phyloP scores from a whole-genome alignment of 257 asterid genomes.

The Penstemon barbatus region DNA sequence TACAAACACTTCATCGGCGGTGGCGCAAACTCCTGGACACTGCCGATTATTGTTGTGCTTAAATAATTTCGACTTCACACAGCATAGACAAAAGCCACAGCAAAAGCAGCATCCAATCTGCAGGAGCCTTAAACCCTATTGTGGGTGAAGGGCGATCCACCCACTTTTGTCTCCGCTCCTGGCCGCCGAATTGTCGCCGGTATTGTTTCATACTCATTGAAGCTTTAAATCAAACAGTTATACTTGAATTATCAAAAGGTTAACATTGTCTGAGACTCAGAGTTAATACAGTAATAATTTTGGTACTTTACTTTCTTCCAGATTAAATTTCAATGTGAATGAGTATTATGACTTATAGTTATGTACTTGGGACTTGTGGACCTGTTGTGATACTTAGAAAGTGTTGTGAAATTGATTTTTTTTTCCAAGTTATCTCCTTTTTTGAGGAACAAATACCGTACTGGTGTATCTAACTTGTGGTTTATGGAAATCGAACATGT shows the following conservation, averaged over 20 bases:
- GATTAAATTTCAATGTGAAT: too few species aligned
- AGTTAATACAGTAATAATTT: background rate
- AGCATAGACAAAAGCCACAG: slow-evolving; percentile 10
- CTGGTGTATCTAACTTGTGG: too few species aligned
- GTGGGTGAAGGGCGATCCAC: slow-evolving; percentile 30
- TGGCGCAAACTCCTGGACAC: slow-evolving; percentile 23
- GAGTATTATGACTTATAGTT: too few species aligned
- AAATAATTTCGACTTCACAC: slow-evolving; percentile 36
- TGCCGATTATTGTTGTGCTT: slow-evolving; percentile 30
- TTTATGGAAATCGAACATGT: background rate
- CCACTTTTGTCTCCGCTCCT: too few species aligned
- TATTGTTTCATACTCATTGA: background rate
- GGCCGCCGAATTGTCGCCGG: too few species aligned
- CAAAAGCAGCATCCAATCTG: slow-evolving; percentile 15
- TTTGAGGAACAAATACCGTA: too few species aligned
- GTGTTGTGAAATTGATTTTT: too few species aligned
- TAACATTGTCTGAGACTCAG: background rate
- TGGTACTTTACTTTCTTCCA: too few species aligned
- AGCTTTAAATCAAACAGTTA: background rate
- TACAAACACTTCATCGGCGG: slow-evolving; percentile 33
- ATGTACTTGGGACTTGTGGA: too few species aligned
- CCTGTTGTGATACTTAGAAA: too few species aligned
- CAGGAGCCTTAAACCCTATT: slow-evolving; percentile 52
- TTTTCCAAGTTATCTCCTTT: too few species aligned
- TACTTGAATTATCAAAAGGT: background rate